Base-by-base conservation (phyloP, 257 asterid species). In the Primulina eburnea region DNA sequence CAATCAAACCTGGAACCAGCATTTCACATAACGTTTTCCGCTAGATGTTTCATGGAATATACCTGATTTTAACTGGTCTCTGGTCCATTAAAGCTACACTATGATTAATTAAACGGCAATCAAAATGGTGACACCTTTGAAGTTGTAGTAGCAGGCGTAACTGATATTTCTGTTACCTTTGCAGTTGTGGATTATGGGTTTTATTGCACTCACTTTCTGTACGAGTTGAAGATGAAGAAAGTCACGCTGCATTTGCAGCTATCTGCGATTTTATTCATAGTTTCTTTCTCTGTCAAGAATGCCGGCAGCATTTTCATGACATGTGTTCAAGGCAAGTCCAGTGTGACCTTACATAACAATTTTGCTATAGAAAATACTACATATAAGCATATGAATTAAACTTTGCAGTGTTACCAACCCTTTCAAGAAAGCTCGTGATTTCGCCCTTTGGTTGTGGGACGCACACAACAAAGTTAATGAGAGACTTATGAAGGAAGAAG, bases 111-210 rank as follows among this genome's bases (percentile, higher is more conserved):
- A 24, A 64, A 35, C 60, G 20, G 64, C 28, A 55, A 68, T 68
- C 50, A 24, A 47, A 59, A 18, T 32, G 69, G 70, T 33, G 77
- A 60, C 59, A 69, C 65, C 74, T 50, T 50, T 71, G 60, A 62
- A 57, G 14, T 60, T 62, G n/a, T 72, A 12, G 52, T 73, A 21
- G 63, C 43, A 35, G 28, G 67, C 74, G 17, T 69, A 34, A 47
- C 75, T 56, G 56, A 71, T 65, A 8, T 33, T 37, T 71, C n/a
- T 71, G 43, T 77, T 70, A 53, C 71, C 60, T 67, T 71, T 80
- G 85, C 96, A 93, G 97, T 81, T 94, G 98, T 64, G 98, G 99
- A 26, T 79, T 94, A 81, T 94, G 99, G 98, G 85, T 94, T 73
- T 76, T 91, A 60, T 72, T 91, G 75, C 99, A 94, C 75, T 89